Conservation (phyloP, 441 rosid species). For the Geranium incanum region DNA sequence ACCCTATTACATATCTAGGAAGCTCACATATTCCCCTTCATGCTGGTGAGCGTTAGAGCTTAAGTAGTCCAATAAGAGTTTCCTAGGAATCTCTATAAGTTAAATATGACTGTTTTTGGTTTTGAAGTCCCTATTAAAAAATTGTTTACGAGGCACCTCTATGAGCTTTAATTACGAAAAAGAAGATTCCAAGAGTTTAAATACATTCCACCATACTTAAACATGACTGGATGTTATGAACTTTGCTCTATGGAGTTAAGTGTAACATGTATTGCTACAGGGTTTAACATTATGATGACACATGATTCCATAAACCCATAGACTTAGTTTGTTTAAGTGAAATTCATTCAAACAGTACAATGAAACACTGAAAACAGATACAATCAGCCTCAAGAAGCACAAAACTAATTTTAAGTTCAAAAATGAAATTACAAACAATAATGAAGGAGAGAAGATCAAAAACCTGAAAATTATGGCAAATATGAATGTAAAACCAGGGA, state of each 20-base stretch:
- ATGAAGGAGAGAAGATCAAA: conserved; percentile 1
- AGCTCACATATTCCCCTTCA: not conserved
- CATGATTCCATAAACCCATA: not conserved
- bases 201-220: not conserved
- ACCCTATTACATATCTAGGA: not conserved
- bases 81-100: not conserved
- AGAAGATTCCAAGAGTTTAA: not conserved
- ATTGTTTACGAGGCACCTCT: too few relatives aligned
- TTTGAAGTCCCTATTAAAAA: not conserved
- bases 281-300: not conserved
- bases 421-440: too few relatives aligned
- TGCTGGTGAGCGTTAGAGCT: not conserved
- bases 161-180: not conserved
- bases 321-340: not conserved
- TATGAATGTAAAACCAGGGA: conserved; percentile 50
- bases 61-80: not conserved
- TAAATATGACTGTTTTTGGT: not conserved
- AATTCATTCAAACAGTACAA: not conserved
- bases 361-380: not conserved
- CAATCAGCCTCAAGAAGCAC: not conserved
- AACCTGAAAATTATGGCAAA: conserved; percentile 56
- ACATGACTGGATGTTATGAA: not conserved
- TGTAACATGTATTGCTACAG: not conserved
- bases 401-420: not conserved
- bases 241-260: not conserved